phyloP scores from a whole-genome alignment of 441 rosid genomes.

The Euphorbia schlechtendalii region DNA sequence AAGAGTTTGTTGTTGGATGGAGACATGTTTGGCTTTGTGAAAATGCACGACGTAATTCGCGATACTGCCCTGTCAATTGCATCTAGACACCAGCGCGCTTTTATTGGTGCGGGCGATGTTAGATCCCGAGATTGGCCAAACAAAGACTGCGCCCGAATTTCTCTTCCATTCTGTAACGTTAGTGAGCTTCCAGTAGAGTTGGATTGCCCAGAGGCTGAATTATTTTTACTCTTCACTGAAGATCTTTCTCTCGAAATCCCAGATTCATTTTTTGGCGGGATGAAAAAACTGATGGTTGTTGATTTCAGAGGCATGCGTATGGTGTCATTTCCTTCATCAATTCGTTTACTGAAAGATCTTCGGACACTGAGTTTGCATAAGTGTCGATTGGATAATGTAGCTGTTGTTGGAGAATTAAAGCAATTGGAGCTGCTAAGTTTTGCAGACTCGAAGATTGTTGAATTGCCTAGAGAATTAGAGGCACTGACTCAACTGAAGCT shows the following conservation, averaged over 20 bases:
- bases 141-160: neutral
- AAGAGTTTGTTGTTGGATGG: neutral
- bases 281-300: neutral
- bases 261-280: neutral
- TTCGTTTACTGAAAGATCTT: neutral
- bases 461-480: neutral
- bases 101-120: neutral
- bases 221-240: neutral
- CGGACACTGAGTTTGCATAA: neutral
- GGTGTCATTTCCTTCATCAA: neutral
- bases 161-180: neutral
- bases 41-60: conserved; percentile 7
- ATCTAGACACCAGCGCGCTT: neutral
- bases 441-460: neutral
- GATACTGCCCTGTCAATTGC: neutral
- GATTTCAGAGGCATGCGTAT: neutral
- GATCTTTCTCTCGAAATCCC: neutral
- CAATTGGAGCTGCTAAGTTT: neutral
- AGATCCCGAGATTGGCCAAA: neutral
- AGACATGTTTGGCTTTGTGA: neutral
- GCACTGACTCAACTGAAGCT: neutral
- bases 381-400: neutral
- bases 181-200: conserved; percentile 2
- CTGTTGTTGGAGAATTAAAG: neutral
- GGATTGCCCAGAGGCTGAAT: conserved; percentile 6